These are phyloP conservation scores for Termitomyces heimii DNA, from an alignment of 768 basidiomycete species.

Conservation along the genomic window DNA sequence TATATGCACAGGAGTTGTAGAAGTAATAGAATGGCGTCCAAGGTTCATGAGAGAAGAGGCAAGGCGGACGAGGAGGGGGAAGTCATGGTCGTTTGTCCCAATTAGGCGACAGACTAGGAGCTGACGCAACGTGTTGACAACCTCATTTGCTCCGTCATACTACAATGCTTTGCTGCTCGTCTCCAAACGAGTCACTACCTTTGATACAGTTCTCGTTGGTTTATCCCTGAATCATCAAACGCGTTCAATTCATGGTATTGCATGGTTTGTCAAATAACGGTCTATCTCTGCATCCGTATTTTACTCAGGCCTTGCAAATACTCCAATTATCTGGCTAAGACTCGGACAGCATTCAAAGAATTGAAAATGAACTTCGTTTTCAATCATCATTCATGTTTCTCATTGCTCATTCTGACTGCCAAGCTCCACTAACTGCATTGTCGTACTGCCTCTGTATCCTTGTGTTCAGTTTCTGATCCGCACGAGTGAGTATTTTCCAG, in stretches of 20 bases:
- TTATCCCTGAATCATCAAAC: neutral
- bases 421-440: neutral
- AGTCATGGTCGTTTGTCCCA: slow-evolving; percentile 15
- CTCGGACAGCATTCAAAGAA: neutral
- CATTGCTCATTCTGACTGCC: neutral
- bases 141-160: neutral
- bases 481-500: neutral
- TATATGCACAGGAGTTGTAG: slow-evolving; percentile 69
- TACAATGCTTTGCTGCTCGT: neutral
- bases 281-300: neutral
- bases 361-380: neutral
- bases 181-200: neutral
- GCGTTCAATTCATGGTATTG: neutral
- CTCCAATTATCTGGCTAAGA: neutral
- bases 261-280: neutral
- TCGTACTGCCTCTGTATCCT: neutral
- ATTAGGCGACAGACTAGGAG: slow-evolving; percentile 7
- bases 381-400: neutral
- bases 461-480: neutral
- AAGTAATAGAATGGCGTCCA: slow-evolving; percentile 76
- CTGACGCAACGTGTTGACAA: slow-evolving; percentile 8
- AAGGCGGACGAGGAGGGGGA: slow-evolving; percentile 8
- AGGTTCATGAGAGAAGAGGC: slow-evolving; percentile 62
- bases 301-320: neutral
- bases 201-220: neutral